A percentile compares a stretch with the other conserved stretches of the same genome.
Conservation (phyloP, 768 basidiomycete species). For the Boletus rubescentipes region DNA sequence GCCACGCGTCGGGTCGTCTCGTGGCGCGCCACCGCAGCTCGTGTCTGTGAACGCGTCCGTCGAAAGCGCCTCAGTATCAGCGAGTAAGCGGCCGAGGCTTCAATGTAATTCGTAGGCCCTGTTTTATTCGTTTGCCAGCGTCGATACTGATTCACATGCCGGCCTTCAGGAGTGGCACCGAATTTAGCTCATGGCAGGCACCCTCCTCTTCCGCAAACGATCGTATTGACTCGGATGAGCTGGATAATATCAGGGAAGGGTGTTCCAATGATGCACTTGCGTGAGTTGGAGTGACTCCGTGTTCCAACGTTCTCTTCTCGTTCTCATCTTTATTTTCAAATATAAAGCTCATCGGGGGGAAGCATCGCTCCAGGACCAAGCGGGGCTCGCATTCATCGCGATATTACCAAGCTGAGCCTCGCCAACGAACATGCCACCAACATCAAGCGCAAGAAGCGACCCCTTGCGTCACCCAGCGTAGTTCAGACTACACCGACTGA, state of each 20-base stretch:
- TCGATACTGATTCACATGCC: slow-evolving; percentile 18
- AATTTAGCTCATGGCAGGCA: slow-evolving; percentile 83
- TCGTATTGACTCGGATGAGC: background rate
- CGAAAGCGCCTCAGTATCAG: too few species aligned
- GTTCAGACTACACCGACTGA: too few species aligned
- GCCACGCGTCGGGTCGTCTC: too few species aligned
- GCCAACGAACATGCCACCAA: too few species aligned
- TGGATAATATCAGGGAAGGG: slow-evolving; percentile 38
- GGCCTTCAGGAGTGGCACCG: slow-evolving; percentile 60
- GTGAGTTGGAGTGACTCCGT: slow-evolving; percentile 45
- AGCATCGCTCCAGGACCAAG: slow-evolving; percentile 63
- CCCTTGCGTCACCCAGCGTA: too few species aligned
- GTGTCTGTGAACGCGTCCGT: too few species aligned
- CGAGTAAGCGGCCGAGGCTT: slow-evolving; percentile 18
- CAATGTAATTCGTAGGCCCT: background rate
- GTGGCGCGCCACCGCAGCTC: too few species aligned
- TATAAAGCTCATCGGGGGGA: slow-evolving; percentile 71
- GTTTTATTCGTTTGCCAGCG: slow-evolving; percentile 1
- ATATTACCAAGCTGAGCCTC: too few species aligned
- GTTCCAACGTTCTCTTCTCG: background rate
- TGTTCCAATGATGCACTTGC: slow-evolving; percentile 81
- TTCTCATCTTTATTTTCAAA: background rate
- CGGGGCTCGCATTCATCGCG: slow-evolving; percentile 54
- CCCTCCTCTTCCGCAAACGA: background rate
- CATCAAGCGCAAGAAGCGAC: too few species aligned